Conservation (phyloP, 1,139 yeast species). For the Casaregolazyma suthepensis region DNA sequence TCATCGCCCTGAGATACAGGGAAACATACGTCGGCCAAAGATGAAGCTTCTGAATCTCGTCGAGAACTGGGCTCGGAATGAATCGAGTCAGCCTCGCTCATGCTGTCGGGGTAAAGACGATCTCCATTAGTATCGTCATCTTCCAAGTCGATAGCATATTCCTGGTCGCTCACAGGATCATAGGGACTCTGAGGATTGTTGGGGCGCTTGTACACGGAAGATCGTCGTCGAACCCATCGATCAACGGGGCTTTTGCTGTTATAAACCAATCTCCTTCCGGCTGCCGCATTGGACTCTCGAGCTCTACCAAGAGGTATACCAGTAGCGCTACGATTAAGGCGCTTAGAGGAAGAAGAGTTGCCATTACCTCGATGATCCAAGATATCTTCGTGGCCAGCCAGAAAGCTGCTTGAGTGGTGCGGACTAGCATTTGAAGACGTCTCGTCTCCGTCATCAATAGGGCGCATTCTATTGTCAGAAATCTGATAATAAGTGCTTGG, state of each 20-base stretch:
- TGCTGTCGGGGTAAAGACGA: slow-evolving; percentile 15
- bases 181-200: slow-evolving; percentile 3
- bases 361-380: slow-evolving; percentile 15
- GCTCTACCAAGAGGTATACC: neutral
- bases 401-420: slow-evolving; percentile 5
- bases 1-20: slow-evolving; percentile 54
- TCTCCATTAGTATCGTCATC: slow-evolving; percentile 5
- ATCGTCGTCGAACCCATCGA: slow-evolving; percentile 21
- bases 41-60: slow-evolving; percentile 61
- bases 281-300: neutral
- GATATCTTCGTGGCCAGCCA: slow-evolving; percentile 12
- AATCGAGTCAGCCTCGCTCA: slow-evolving; percentile 17
- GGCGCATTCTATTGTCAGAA: slow-evolving; percentile 12
- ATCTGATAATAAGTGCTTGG: slow-evolving; percentile 13
- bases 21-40: slow-evolving; percentile 84
- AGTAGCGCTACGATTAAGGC: neutral
- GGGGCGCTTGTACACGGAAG: slow-evolving; percentile 17
- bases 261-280: neutral
- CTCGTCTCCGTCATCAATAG: slow-evolving; percentile 12
- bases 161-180: slow-evolving; percentile 14
- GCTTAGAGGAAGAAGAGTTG: neutral
- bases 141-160: slow-evolving; percentile 13
- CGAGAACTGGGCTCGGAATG: slow-evolving; percentile 66
- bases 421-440: slow-evolving; percentile 8
- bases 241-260: slow-evolving; percentile 16